Base-by-base conservation (phyloP, 768 basidiomycete species). In the Daedaleopsis nitida region DNA sequence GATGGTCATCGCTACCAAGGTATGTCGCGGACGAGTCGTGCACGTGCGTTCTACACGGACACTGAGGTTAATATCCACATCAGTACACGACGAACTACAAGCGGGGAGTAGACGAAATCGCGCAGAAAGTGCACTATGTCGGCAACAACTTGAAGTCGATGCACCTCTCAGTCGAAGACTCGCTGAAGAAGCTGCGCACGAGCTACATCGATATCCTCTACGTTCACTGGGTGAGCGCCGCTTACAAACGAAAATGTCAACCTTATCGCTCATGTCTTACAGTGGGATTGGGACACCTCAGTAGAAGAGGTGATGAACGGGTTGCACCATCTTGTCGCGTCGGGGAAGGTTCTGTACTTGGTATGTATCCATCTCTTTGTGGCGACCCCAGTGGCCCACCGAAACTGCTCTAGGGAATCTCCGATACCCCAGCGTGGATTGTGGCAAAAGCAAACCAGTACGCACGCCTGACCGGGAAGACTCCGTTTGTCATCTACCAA, bases 231-330 rank as follows among this genome's bases (percentile, higher is more conserved):
- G 64, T 67, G 17, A 19, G 64, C 51, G 0, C 5, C 6, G 1
- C n/a, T 10, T 17, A 78, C 81, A 81, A 83, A 79, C 0, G 65
- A 68, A 3, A 81, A 80, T 57, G 78, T 23, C 9, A 7, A 17
- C n/a, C 83, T 43, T n/a, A 45, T 67, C 81, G n/a, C 44, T 45
- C n/a, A 45, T 21, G 81, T 81, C 66, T 80, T 8, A 79, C 81
- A 73, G 70, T 82, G 83, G 83, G 84, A 86, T 66, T 84, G 74
- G 62, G 70, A 76, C 11, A 83, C 82, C 8, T 74, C 75, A 16
- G 74, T 87, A 49, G 80, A 82, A 66, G 85, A 88, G 69, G 70
- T 86, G 39, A 84, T 87, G 83, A 76, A 78, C 47, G 69, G 75
- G 7, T 72, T 87, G 7, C 81, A 87, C 63, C 71, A 76, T n/a